Evolutionary conservation across 2,329 filamentous ascomycete genomes (phyloP), one percentile per base, ranked within the genome.

Genomic region (Colletotrichum cereale): DNA sequence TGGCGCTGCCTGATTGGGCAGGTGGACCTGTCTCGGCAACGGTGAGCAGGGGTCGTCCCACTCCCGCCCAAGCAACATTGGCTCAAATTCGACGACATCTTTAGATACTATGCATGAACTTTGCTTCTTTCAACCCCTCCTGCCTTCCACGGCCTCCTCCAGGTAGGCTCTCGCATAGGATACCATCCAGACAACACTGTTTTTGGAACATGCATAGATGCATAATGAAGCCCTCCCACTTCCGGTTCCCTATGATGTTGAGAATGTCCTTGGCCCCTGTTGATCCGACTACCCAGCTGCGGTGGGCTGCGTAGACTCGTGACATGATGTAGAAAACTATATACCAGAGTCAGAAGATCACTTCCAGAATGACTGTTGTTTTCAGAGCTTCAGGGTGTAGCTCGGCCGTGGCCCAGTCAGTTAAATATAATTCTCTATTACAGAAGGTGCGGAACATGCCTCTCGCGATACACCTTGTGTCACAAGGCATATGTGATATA

Each of bases 71-170:
- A 26, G 48, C 61, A 53, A 2, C 42, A 29, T 48, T 26, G 61
- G 26, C 47, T 29, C 38, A 63, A 55, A 53, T 53, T 55, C 26
- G 26, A 63, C 61, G 61, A 63, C 61, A 53, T 52, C 4, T 29
- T 63, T 26, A 44, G 7, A 40, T 21, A 21, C 3, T 21, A 2
- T 44, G 38, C 26, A 16, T 53, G 26, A 5, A 34, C 11, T 42
- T 42, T 40, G 18, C 61, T 63, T 40, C 48, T 53, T 31, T 40
- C 24, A 31, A 24, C 24, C 3, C 18, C 26, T 4, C 26, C 18
- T 34, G 24, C 48, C 18, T 42, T 34, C 36, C 16, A 14, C 7
- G 36, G 11, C 18, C 4, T 11, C 5, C 18, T 12, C 12, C n/a
- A n/a, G 24, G 1, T n/a, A 16, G 4, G 18, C 29, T 12, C 14